phyloP scores from a whole-genome alignment of 2,329 filamentous ascomycete genomes.

The Arthrobotrys iridis region DNA sequence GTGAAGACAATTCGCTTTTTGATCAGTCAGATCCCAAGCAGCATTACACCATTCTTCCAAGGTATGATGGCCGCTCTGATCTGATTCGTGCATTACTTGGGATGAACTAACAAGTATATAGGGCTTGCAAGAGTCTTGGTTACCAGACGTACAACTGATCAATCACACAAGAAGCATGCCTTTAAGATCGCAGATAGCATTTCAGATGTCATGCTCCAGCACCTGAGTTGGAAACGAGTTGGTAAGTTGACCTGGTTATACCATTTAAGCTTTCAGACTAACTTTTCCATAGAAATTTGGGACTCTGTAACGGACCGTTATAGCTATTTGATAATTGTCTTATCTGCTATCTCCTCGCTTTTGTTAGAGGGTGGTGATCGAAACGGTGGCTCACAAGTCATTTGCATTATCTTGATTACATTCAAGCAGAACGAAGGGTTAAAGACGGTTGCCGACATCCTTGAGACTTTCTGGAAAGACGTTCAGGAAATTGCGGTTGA shows the following conservation, averaged over 20 bases:
- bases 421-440: slow-evolving; percentile 87
- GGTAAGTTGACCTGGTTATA: slow-evolving; percentile 47
- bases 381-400: slow-evolving; percentile 66
- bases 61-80: slow-evolving; percentile 59
- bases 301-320: slow-evolving; percentile 72
- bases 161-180: slow-evolving; percentile 71
- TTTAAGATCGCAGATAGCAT: slow-evolving; percentile 68
- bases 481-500: slow-evolving; percentile 64
- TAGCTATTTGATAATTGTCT: slow-evolving; percentile 82
- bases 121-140: slow-evolving; percentile 81
- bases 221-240: slow-evolving; percentile 58
- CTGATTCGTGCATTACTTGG: background rate
- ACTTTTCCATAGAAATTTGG: slow-evolving; percentile 69
- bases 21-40: slow-evolving; percentile 79
- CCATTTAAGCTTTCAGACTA: slow-evolving; percentile 40
- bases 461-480: slow-evolving; percentile 70
- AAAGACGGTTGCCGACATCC: slow-evolving; percentile 75
- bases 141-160: slow-evolving; percentile 76
- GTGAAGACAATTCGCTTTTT: slow-evolving; percentile 79
- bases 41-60: slow-evolving; percentile 86
- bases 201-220: slow-evolving; percentile 58
- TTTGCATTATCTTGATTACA: slow-evolving; percentile 81
- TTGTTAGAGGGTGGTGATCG: slow-evolving; percentile 73
- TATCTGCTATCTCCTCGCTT: slow-evolving; percentile 80
- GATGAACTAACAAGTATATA: slow-evolving; percentile 32